Evolutionary conservation across 129 eudicot genomes (phyloP), one percentile per base, ranked within the genome.

Genomic region (Flaveria linearis): DNA sequence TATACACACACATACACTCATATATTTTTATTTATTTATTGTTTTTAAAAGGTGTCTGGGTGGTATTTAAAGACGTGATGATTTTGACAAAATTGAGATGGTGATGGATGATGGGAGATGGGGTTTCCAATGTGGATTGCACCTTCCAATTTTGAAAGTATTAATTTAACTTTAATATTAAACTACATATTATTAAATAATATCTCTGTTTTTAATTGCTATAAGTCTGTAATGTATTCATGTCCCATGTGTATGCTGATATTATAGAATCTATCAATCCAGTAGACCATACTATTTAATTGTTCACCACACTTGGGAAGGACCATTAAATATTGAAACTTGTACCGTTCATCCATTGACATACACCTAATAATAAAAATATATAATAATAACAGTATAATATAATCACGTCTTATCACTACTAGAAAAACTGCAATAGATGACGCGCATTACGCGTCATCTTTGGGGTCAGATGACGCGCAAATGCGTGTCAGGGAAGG

Each of bases 121-220:
- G 80, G 78, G 55, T 56, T 74, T 74, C 84, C 83, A 73, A 80
- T 73, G 79, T 80, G 83, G 84, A 80, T 80, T 67, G 84, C 80
- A 80, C 80, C 80, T 26, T 61, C 80, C 76, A 28, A 45, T 60
- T 78, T 78, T 78, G 30, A 33, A 41, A 18, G 45, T 58, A 39
- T 39, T 57, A 25, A 13, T 25, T 45, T 61, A 15, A 65, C 18
- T 69, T 69, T 26, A 26, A 26, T 0, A 58, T 2, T 58, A 12
- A 12, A 9, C 20, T 20, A 2, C 9, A 22, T 58, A 4, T 22
- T 9, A 10, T 23, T 7, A 58, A 58, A 66, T 36, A 3, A 36
- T 5, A 36, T 36, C 41, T 36, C n/a, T 9, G 1, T 66, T 68
- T 67, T 41, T 20, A 12, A 16, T 47, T 49, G 6, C 45, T 69